A percentile compares a stretch with the other conserved stretches of the same genome.
Conservation (phyloP, 2,329 filamentous ascomycete genomes). For the Stagonosporopsis rhizophila region DNA sequence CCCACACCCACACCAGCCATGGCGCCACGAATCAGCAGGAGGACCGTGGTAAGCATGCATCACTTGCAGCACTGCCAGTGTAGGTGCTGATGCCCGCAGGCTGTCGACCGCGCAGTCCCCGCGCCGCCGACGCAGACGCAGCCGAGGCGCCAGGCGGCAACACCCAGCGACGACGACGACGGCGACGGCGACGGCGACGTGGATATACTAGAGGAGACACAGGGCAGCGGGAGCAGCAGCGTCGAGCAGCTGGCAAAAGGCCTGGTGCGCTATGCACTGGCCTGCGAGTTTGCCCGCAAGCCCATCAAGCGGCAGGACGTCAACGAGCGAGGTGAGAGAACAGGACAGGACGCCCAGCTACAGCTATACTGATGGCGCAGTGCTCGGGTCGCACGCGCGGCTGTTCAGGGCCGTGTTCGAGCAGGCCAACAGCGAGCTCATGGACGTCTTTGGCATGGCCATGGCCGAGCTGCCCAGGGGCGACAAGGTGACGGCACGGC, state of each 20-base stretch:
- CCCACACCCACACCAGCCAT: slow-evolving; percentile 14
- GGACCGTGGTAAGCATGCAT: not conserved
- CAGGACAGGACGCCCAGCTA: too few species aligned
- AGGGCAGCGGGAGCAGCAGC: slow-evolving; percentile 34
- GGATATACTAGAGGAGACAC: slow-evolving; percentile 18
- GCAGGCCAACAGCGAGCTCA: slow-evolving; percentile 75
- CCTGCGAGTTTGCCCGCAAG: slow-evolving; percentile 65
- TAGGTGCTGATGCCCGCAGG: not conserved
- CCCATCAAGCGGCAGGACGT: slow-evolving; percentile 67
- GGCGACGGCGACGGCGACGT: slow-evolving; percentile 29
- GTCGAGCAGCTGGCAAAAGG: slow-evolving; percentile 63
- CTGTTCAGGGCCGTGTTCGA: slow-evolving; percentile 81
- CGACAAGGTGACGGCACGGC: slow-evolving; percentile 81
- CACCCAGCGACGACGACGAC: slow-evolving; percentile 25
- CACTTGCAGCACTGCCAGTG: not conserved
- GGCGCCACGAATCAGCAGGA: slow-evolving; percentile 12
- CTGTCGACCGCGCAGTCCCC: not conserved
- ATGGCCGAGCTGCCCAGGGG: slow-evolving; percentile 80
- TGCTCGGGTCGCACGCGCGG: slow-evolving; percentile 72
- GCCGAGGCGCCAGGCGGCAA: slow-evolving; percentile 10
- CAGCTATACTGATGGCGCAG: slow-evolving; percentile 44
- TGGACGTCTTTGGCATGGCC: slow-evolving; percentile 86
- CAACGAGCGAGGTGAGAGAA: slow-evolving; percentile 55
- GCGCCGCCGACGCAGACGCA: slow-evolving; percentile 27
- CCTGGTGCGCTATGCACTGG: slow-evolving; percentile 66